Evolutionary conservation across 805 yeast species (phyloP), one percentile per base, ranked within the genome.

Genomic region (Lipomyces anomalus): DNA sequence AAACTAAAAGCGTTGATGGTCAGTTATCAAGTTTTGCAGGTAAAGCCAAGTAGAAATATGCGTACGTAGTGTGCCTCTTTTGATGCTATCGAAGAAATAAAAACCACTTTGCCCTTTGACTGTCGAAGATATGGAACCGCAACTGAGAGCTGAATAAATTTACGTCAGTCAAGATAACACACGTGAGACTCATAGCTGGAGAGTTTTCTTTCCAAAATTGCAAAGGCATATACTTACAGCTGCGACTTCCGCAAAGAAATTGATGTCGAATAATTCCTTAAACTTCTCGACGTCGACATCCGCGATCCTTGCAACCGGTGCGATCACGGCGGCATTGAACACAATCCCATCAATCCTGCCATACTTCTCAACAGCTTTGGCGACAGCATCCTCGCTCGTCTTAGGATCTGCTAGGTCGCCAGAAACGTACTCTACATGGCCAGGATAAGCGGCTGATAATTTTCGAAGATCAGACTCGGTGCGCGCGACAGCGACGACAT

Each of bases 51-150:
- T n/a, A n/a, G n/a, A 34, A 17, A 11, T 9, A 34, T 11, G 38
- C 52, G 9, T 26, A 48, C 52, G 33, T 40, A 50, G 35, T 50
- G 54, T 4, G 46, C 40, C 32, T 50, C 54, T 34, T 38, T 26
- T 2, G 54, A 50, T 4, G 97, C 97, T 3, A 95, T 96, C 1
- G 95, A 84, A 17, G 94, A 84, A 0, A 89, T 96, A 45, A 82
- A 77, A 11, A 90, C 70, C 30, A 82, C 71, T 34, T 70, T 74
- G 0, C 95, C 95, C 11, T 73, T 66, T 3, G 78, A 52, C 43
- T 68, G 62, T 29, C 75, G 67, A 51, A 90, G 68, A 33, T 73
- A 68, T 0, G 90, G 89, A 38, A 84, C 63, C 0, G 83, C 65
- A 24, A 66, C 49, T 43, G 58, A 42, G 67, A 48, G 21, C 53